Evolutionary conservation across 306 rosid genomes (phyloP).

Genomic region (Sechiopsis laciniata): DNA sequence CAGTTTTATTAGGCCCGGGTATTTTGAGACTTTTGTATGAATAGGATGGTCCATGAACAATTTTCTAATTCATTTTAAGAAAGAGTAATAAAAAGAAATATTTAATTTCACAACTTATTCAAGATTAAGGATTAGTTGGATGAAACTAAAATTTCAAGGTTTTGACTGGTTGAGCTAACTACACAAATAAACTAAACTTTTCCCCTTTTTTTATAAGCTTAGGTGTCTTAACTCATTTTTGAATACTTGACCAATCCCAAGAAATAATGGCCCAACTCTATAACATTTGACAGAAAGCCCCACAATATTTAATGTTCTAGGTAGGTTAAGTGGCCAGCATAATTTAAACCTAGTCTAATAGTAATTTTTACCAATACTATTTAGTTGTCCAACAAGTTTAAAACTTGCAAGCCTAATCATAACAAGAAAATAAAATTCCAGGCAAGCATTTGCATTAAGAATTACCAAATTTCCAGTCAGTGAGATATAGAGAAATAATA

Average conservation of each 20-base stretch:
- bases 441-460: background rate
- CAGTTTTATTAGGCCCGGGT: no score
- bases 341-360: background rate
- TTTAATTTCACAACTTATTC: background rate
- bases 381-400: background rate
- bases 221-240: background rate
- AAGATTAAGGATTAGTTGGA: background rate
- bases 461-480: background rate
- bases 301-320: no score
- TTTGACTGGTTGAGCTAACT: background rate
- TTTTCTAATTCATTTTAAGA: background rate
- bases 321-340: no score
- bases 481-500: conserved; percentile 20
- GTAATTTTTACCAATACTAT: conserved; percentile 7
- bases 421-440: background rate
- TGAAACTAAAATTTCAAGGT: background rate
- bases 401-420: background rate
- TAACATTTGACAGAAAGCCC: background rate
- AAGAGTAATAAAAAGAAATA: background rate
- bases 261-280: background rate
- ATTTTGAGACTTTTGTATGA: background rate
- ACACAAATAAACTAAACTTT: no score
- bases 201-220: background rate
- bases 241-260: background rate
- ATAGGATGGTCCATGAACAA: background rate